Conservation (phyloP, 768 basidiomycete species). For the Rossbeevera mucosa region DNA sequence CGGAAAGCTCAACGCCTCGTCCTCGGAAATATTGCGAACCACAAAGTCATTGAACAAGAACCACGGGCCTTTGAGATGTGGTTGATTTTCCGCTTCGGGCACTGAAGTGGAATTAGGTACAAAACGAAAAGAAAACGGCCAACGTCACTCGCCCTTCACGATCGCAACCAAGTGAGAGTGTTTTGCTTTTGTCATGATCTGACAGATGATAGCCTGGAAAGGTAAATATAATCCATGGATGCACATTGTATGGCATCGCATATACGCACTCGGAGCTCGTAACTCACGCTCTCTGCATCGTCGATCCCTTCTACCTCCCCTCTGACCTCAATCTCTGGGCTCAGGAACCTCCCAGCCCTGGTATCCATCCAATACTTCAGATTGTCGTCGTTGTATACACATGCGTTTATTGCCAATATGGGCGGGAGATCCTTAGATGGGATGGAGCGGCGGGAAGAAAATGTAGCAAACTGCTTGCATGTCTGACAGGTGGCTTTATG, state of each 20-base stretch:
- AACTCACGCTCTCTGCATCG: conserved; percentile 52
- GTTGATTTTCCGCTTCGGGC: conserved; percentile 54
- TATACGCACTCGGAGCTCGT: conserved; percentile 67
- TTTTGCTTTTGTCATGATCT: conserved; percentile 67
- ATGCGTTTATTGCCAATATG: conserved; percentile 81
- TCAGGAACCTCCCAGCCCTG: conserved; percentile 45
- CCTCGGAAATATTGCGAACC: conserved; percentile 78
- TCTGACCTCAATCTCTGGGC: conserved; percentile 48
- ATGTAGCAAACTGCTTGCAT: conserved; percentile 74
- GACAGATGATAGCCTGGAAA: conserved; percentile 70
- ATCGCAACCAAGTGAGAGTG: conserved; percentile 85
- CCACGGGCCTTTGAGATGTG: conserved; percentile 59
- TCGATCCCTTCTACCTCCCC: conserved; percentile 59
- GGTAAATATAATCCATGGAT: neutral
- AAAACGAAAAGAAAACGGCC: neutral
- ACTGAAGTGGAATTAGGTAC: conserved; percentile 39
- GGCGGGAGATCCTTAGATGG: conserved; percentile 69
- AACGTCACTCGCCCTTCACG: conserved; percentile 56
- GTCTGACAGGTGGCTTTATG: conserved; percentile 84
- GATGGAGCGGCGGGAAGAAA: conserved; percentile 66
- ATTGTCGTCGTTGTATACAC: conserved; percentile 71
- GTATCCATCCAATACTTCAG: conserved; percentile 71
- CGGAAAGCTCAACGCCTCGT: conserved; percentile 84
- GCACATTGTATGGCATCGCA: neutral
- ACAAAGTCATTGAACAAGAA: conserved; percentile 96